These are phyloP conservation scores for Arthroderma sp. DNA, from an alignment of 2,329 filamentous ascomycete species.

Conservation along the genomic window DNA sequence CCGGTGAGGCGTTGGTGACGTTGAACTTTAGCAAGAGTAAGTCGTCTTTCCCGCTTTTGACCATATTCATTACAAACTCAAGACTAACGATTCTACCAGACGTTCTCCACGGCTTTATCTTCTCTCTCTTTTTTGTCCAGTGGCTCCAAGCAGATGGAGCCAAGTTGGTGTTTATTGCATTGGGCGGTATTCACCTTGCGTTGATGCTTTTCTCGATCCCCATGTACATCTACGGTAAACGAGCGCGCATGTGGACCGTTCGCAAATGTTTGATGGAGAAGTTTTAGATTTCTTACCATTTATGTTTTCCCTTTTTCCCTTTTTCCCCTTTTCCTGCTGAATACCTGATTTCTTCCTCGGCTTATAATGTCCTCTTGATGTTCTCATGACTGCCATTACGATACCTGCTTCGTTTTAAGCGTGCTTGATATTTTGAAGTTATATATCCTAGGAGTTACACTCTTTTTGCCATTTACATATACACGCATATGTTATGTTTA, in stretches of 20 bases:
- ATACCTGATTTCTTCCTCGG: background rate
- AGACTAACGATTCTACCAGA: conserved; percentile 34
- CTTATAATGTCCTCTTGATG: background rate
- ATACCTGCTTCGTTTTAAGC: background rate
- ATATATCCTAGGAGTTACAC: background rate
- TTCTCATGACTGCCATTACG: background rate
- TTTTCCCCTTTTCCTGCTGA: too few relatives aligned
- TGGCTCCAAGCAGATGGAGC: conserved; percentile 70
- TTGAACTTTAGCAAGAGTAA: conserved; percentile 82
- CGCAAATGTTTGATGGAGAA: conserved; percentile 77
- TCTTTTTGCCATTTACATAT: background rate
- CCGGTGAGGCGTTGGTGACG: conserved; percentile 85
- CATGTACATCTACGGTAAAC: conserved; percentile 90
- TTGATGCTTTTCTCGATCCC: conserved; percentile 66
- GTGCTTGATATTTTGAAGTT: conserved; percentile 5
- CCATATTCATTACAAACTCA: too few relatives aligned
- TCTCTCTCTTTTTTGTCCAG: conserved; percentile 72
- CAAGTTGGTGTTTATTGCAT: conserved; percentile 65
- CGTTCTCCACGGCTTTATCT: conserved; percentile 78
- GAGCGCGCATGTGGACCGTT: conserved; percentile 87
- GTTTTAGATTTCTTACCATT: conserved; percentile 33
- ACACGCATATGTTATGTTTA: background rate
- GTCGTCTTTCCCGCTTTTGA: conserved; percentile 18
- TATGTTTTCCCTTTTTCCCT: background rate
- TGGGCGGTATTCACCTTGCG: conserved; percentile 75